These are phyloP conservation scores for Chaetomidium leptoderma DNA, from an alignment of 495 filamentous ascomycete species.

Conservation along the genomic window DNA sequence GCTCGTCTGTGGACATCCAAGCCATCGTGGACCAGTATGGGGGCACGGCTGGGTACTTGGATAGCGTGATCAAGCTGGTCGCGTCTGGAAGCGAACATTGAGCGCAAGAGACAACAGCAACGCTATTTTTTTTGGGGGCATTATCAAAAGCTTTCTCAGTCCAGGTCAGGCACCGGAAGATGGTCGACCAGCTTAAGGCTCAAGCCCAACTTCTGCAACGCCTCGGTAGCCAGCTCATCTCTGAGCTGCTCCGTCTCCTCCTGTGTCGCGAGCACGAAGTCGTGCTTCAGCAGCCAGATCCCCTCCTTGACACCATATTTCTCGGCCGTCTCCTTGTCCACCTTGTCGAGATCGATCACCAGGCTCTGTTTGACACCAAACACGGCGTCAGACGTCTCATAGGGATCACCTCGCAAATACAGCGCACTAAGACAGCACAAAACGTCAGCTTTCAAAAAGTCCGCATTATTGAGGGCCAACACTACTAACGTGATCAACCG, in stretches of 20 bases:
- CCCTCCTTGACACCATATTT: slow-evolving; percentile 68
- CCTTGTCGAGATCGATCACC: slow-evolving; percentile 65
- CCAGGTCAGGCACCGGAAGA: slow-evolving; percentile 65
- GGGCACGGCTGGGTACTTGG: slow-evolving; percentile 52
- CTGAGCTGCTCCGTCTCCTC: slow-evolving; percentile 66
- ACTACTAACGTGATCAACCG: slow-evolving; percentile 80
- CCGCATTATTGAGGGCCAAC: not conserved
- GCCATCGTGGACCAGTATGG: slow-evolving; percentile 48
- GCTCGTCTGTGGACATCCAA: slow-evolving; percentile 31
- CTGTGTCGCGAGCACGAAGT: slow-evolving; percentile 71
- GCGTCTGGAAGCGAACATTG: slow-evolving; percentile 33
- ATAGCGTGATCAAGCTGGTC: slow-evolving; percentile 50
- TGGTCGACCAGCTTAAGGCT: slow-evolving; percentile 76
- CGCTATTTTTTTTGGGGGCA: too few species aligned
- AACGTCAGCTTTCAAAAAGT: not conserved
- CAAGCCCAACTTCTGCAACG: slow-evolving; percentile 65
- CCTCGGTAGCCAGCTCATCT: slow-evolving; percentile 66
- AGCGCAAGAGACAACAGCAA: slow-evolving; percentile 6
- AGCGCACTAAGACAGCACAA: slow-evolving; percentile 53
- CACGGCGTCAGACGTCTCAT: slow-evolving; percentile 86
- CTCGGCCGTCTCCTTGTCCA: slow-evolving; percentile 54
- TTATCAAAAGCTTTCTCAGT: slow-evolving; percentile 27
- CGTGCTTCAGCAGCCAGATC: slow-evolving; percentile 58
- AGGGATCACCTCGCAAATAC: slow-evolving; percentile 78
- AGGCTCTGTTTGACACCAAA: slow-evolving; percentile 89